Percentiles rank a stretch among this genome's conserved stretches.
Evolutionary conservation across 1,139 yeast genomes (phyloP).

Genomic region (Yamadazyma diospyri): DNA sequence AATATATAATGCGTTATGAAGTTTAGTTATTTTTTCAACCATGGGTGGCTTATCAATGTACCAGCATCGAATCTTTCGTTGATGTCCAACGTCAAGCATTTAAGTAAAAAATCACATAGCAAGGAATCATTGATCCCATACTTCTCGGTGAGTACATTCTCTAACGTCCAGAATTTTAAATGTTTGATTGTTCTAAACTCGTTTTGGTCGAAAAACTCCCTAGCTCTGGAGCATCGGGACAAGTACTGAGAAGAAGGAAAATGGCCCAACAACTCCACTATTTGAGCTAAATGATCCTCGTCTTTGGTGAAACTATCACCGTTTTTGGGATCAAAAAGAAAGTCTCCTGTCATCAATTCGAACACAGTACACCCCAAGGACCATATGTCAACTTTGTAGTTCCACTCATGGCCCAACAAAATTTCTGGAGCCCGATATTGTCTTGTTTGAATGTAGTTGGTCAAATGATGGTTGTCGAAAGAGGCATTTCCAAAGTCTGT

Average conservation of each 20-base stretch:
- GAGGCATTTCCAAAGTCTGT: constrained; percentile 91
- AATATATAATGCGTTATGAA: constrained; percentile 1
- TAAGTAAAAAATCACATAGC: constrained; percentile 36
- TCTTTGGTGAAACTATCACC: constrained; percentile 64
- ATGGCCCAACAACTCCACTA: constrained; percentile 60
- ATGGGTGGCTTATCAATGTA: constrained; percentile 39
- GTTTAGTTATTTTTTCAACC: constrained; percentile 22
- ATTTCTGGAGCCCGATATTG: constrained; percentile 86
- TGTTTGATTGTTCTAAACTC: constrained; percentile 56
- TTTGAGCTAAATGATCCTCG: constrained; percentile 85
- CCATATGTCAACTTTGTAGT: constrained; percentile 83
- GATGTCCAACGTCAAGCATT: constrained; percentile 35
- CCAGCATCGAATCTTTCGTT: constrained; percentile 37
- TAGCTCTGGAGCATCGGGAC: constrained; percentile 47
- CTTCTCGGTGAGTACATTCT: constrained; percentile 62
- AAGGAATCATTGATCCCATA: constrained; percentile 33
- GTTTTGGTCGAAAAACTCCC: constrained; percentile 48
- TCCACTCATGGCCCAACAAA: constrained; percentile 67
- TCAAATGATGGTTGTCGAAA: constrained; percentile 67
- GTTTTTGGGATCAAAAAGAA: constrained; percentile 74
- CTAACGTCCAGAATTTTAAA: constrained; percentile 67
- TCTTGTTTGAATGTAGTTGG: constrained; percentile 82
- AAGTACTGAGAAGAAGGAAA: constrained; percentile 51
- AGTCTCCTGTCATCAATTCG: constrained; percentile 82
- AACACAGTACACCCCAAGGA: constrained; percentile 77